Evolutionary conservation across 352 stramenopile species (phyloP), one percentile per base, ranked within the genome.

Genomic region (Thalassiosira livingstoniorum): DNA sequence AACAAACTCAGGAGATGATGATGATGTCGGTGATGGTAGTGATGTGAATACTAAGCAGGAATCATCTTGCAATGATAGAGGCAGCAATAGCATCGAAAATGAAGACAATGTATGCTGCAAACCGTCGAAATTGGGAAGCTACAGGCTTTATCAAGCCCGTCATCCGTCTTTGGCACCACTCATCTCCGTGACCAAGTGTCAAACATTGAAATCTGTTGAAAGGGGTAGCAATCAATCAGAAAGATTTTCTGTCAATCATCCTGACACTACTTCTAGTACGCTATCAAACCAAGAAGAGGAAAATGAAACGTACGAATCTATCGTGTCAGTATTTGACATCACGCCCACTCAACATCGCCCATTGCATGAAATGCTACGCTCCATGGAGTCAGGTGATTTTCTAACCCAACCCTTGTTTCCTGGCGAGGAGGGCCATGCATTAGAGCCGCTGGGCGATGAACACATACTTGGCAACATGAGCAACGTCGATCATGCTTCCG

Each of bases 261-360:
- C n/a, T 47, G 39, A 47, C 39, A 55, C 25, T 67, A 32, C 10
- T 75, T 29, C 51, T 15, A 55, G 4, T 53, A 25, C 13, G 10
- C 13, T 21, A 34, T 47, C 34, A 35, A 31, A 69, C 34, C 2
- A 73, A n/a, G 43, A 69, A 0, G 43, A 53, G 10, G 29, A 53
- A 25, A 42, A 58, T 45, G 39, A 62, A 51, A 18, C 32, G 32
- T 25, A 25, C 2, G 57, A 66, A 47, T 70, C 69, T 45, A 61
- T 76, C 29, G 23, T 85, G 35, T 85, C 77, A 11, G 47, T 80
- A n/a, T 85, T 85, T 42, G 77, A 85, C 43, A 76, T 85, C 10
- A 80, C 77, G 60, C 69, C 68, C 23, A 72, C 69, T 27, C 35
- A 37, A 43, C 61, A 77, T 54, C 63, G 42, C 70, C 68, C 77